Evolutionary conservation across 371 early-diverging fungal species (phyloP).

Genomic region (Chytridium lagenaria): DNA sequence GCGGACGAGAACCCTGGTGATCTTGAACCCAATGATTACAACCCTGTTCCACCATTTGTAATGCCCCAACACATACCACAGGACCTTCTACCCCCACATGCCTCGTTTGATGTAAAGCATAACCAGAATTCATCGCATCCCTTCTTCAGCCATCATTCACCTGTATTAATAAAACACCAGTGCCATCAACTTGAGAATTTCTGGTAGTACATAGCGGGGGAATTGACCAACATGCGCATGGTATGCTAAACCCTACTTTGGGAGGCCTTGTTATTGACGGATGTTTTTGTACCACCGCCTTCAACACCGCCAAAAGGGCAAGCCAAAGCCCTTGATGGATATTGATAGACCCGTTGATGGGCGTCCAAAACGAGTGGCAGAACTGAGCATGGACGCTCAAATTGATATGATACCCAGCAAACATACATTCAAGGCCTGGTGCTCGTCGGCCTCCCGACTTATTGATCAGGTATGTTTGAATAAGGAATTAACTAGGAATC

Average conservation of each 20-base stretch:
- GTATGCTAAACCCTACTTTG: not conserved
- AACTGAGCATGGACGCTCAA: conserved; percentile 19
- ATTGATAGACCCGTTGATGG: not conserved
- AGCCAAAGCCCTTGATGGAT: not conserved
- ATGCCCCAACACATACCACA: not conserved
- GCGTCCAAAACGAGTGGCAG: conserved; percentile 27
- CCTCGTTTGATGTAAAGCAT: too few species aligned
- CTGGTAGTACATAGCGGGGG: not conserved
- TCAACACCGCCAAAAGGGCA: conserved; percentile 20
- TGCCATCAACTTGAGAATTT: not conserved
- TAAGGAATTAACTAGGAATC: too few species aligned
- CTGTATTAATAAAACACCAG: too few species aligned
- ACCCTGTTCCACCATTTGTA: conserved; percentile 7
- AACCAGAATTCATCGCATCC: too few species aligned
- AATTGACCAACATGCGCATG: conserved; percentile 8
- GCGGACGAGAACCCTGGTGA: conserved; percentile 8
- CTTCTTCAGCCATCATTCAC: too few species aligned
- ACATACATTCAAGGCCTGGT: conserved; percentile 37
- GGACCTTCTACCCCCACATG: conserved; percentile 1
- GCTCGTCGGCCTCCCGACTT: conserved; percentile 30
- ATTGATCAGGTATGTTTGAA: conserved; percentile 43
- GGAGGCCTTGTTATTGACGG: not conserved
- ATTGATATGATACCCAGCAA: conserved; percentile 28
- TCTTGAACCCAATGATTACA: conserved; percentile 3
- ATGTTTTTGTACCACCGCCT: conserved; percentile 21